Conservation (phyloP, 1,284 basidiomycete genomes). For the Moesziomyces sp. region DNA sequence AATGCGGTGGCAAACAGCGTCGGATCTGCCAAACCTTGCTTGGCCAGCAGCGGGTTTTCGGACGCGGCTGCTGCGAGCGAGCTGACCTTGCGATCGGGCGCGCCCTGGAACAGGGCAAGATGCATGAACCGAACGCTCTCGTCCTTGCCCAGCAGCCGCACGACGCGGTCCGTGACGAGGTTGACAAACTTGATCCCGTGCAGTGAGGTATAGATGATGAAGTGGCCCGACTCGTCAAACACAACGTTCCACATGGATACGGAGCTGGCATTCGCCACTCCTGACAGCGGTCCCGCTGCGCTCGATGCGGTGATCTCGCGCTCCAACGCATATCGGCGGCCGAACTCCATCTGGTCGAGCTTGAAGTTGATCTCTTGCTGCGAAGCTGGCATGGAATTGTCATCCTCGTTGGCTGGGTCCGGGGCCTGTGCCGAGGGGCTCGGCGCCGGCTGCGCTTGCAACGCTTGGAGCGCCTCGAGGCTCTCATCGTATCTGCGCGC, state of each 20-base stretch:
- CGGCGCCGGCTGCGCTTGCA: constrained; percentile 13
- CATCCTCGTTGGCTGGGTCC: not conserved
- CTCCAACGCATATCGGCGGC: constrained; percentile 90
- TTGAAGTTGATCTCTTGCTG: constrained; percentile 73
- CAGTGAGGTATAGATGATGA: constrained; percentile 90
- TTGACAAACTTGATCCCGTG: constrained; percentile 98
- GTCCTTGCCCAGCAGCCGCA: constrained; percentile 89
- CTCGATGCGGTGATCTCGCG: constrained; percentile 83
- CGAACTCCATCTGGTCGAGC: constrained; percentile 99
- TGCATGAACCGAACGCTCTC: constrained; percentile 92
- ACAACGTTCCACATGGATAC: constrained; percentile 73
- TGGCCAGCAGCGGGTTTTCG: constrained; percentile 87
- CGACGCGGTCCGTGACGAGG: constrained; percentile 91
- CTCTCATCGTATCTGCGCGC: constrained; percentile 95
- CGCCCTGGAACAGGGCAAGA: constrained; percentile 89
- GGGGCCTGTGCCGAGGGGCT: constrained; percentile 1
- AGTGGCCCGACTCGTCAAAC: constrained; percentile 97
- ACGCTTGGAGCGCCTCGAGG: constrained; percentile 81
- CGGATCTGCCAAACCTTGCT: constrained; percentile 79
- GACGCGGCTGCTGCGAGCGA: constrained; percentile 90
- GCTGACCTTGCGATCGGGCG: constrained; percentile 83
- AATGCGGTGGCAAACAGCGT: constrained; percentile 92
- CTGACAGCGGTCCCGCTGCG: constrained; percentile 71
- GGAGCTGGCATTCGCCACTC: constrained; percentile 47
- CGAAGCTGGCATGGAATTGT: not conserved